Conservation (phyloP, 305 asterid genomes). For the Petunia hybrid region DNA sequence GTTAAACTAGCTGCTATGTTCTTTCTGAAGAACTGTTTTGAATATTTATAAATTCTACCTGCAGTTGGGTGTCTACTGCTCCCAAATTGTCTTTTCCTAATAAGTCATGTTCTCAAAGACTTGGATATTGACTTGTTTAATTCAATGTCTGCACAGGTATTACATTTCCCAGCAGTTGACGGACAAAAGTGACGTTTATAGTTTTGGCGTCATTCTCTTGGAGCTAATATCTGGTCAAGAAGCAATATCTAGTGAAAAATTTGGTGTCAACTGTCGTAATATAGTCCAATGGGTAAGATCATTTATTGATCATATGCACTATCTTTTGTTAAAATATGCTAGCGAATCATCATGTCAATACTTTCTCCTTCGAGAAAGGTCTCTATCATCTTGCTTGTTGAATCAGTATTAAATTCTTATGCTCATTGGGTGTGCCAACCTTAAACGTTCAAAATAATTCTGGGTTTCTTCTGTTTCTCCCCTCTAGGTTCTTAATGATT, state of each 20-base stretch:
- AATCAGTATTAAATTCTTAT: not conserved
- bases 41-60: not conserved
- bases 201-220: constrained; percentile 94
- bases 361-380: not conserved
- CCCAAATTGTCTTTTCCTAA: not conserved
- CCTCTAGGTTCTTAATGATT: not conserved
- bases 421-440: not conserved
- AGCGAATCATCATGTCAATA: not conserved
- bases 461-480: not conserved
- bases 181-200: constrained; percentile 93
- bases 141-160: constrained; percentile 58
- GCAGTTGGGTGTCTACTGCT: not conserved
- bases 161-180: constrained; percentile 97
- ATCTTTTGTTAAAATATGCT: constrained; percentile 14
- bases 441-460: not conserved
- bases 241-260: constrained; percentile 93
- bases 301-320: not conserved
- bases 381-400: not conserved
- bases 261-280: constrained; percentile 86
- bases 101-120: not conserved
- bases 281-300: constrained; percentile 94
- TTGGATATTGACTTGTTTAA: constrained; percentile 8
- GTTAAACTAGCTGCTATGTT: not conserved
- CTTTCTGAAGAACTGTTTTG: not conserved
- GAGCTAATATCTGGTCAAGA: constrained; percentile 98